phyloP scores from a whole-genome alignment of 2,329 filamentous ascomycete genomes.

The Talaromyces sp. region DNA sequence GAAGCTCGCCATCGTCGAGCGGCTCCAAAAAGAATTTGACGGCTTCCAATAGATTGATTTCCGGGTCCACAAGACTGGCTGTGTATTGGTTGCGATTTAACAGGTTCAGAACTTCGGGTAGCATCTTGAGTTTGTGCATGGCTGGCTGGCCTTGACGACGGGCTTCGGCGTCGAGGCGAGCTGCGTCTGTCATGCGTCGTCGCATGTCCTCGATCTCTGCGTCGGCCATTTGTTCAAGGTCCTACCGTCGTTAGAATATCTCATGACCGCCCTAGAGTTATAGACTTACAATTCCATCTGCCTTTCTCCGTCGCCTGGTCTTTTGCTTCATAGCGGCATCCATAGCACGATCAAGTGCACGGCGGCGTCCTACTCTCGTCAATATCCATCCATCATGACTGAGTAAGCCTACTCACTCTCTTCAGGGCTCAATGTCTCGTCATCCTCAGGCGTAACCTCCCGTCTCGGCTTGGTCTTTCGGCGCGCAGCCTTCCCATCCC shows the following conservation, averaged over 20 bases:
- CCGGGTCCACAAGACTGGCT: conserved; percentile 83
- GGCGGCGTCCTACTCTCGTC: conserved; percentile 56
- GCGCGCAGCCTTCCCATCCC: conserved; percentile 44
- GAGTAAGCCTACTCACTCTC: conserved; percentile 57
- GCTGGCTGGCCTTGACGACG: conserved; percentile 77
- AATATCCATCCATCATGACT: not conserved
- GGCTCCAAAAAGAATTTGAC: conserved; percentile 98
- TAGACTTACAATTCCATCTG: conserved; percentile 74
- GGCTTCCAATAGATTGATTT: conserved; percentile 90
- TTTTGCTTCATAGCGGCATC: conserved; percentile 84
- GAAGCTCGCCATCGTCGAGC: conserved; percentile 85
- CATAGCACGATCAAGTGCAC: conserved; percentile 81
- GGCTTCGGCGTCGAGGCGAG: conserved; percentile 77
- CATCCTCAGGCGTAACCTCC: conserved; percentile 59
- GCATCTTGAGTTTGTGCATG: conserved; percentile 86
- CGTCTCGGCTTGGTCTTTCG: conserved; percentile 50
- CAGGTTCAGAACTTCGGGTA: conserved; percentile 82
- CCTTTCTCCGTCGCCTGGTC: conserved; percentile 68
- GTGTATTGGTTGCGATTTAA: conserved; percentile 82
- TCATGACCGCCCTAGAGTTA: not conserved
- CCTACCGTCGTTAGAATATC: conserved; percentile 48
- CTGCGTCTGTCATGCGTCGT: conserved; percentile 84
- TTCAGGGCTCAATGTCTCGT: conserved; percentile 76
- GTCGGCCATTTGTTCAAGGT: conserved; percentile 85
- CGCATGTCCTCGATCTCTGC: conserved; percentile 85